A percentile compares a stretch with the other conserved stretches of the same genome.
These are phyloP conservation scores for Phytophthora colocasiae DNA, from an alignment of 352 stramenopile species.

Conservation along the genomic window DNA sequence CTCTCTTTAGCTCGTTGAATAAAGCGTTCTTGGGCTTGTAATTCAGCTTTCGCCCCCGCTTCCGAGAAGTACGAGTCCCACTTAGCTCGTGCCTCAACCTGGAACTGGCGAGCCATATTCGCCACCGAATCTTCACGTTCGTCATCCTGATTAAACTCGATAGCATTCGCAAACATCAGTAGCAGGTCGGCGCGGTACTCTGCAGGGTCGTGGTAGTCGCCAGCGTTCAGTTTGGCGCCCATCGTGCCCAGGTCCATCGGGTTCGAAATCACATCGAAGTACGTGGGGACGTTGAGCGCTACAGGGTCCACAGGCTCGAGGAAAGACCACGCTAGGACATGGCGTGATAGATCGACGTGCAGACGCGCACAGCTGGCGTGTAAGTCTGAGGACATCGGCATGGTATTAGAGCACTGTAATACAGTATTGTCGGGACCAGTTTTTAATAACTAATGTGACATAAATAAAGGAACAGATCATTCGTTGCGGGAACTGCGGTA, in stretches of 20 bases:
- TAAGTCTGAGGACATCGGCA: conserved; percentile 49
- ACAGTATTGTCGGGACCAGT: too few relatives aligned
- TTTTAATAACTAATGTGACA: too few relatives aligned
- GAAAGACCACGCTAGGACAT: conserved; percentile 90
- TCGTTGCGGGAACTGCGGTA: too few relatives aligned
- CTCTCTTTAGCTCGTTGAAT: conserved; percentile 64
- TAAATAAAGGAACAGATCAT: too few relatives aligned
- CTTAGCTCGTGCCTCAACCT: conserved; percentile 47
- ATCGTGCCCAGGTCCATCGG: conserved; percentile 99
- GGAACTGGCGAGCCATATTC: conserved; percentile 74
- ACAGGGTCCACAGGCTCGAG: conserved; percentile 95
- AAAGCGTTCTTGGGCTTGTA: conserved; percentile 58
- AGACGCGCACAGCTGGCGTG: conserved; percentile 64
- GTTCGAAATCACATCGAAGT: conserved; percentile 93
- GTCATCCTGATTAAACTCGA: conserved; percentile 89
- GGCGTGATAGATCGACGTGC: conserved; percentile 68
- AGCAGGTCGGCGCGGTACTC: conserved; percentile 76
- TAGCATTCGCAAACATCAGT: conserved; percentile 88
- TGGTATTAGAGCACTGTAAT: too few relatives aligned
- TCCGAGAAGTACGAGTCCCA: conserved; percentile 73
- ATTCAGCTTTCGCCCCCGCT: conserved; percentile 56
- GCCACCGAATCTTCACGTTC: conserved; percentile 76
- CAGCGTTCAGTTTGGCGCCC: conserved; percentile 70
- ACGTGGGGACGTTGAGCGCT: conserved; percentile 92
- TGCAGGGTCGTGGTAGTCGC: conserved; percentile 59